These are phyloP conservation scores for Coelastrella sp. DNA, from an alignment of 139 green algal species.

Conservation along the genomic window DNA sequence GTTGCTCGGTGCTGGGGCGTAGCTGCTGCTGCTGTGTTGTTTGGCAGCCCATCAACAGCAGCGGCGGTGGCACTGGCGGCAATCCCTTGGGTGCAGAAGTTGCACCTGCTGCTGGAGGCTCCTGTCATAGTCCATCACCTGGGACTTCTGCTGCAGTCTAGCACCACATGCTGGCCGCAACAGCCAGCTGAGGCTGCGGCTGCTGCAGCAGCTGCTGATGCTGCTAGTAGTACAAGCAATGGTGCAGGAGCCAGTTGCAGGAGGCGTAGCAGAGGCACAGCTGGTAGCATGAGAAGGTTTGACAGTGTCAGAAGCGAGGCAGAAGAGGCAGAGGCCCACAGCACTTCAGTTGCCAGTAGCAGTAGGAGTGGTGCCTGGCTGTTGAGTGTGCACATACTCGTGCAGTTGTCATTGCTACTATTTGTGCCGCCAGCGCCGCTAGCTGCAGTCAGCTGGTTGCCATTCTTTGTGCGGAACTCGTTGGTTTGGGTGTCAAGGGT, in stretches of 20 bases:
- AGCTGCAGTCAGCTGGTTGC: neutral
- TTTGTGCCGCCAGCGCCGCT: constrained; percentile 21
- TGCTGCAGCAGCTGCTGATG: neutral
- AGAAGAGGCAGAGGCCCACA: neutral
- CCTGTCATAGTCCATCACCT: constrained; percentile 23
- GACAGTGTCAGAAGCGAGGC: neutral
- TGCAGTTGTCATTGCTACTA: constrained; percentile 27
- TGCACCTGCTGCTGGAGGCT: constrained; percentile 20
- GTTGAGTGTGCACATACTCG: constrained; percentile 13
- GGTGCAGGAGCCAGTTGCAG: neutral
- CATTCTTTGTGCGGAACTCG: neutral
- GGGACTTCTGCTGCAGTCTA: neutral
- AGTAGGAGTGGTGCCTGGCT: constrained; percentile 6
- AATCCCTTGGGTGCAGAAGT: constrained; percentile 30
- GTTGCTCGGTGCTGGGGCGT: constrained; percentile 1
- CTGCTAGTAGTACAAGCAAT: neutral
- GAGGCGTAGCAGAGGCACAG: neutral
- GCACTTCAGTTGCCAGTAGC: neutral
- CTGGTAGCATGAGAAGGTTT: neutral
- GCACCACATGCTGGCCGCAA: neutral
- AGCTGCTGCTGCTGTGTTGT: constrained; percentile 12
- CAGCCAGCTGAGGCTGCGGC: neutral
- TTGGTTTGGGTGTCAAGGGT: constrained; percentile 14
- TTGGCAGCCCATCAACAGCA: neutral
- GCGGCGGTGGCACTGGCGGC: neutral